These are phyloP conservation scores for Anisogramma anomala DNA, from an alignment of 2,329 filamentous ascomycete genomes.

Conservation along the genomic window DNA sequence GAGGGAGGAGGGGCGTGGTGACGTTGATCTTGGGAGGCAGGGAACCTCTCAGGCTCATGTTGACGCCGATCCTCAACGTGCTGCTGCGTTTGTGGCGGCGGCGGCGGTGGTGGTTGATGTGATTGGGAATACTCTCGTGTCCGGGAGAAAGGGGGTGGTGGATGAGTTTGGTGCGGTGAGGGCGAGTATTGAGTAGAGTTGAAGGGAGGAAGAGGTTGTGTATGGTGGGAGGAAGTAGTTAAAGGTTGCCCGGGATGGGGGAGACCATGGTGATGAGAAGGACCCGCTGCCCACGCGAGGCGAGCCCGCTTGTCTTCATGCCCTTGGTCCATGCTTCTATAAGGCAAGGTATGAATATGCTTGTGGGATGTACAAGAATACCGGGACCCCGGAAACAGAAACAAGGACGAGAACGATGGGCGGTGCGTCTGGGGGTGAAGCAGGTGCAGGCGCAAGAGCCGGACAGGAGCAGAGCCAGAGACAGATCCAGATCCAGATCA, in stretches of 20 bases:
- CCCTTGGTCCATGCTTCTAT: conserved; percentile 45
- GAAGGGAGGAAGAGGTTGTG: conserved; percentile 24
- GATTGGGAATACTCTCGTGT: conserved; percentile 26
- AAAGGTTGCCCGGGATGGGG: conserved; percentile 32
- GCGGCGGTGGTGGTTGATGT: conserved; percentile 13
- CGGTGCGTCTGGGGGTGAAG: conserved; percentile 10
- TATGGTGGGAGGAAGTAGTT: conserved; percentile 21
- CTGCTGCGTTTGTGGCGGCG: conserved; percentile 15
- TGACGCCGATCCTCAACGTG: conserved; percentile 17
- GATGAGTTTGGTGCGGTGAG: conserved; percentile 16
- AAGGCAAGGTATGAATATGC: conserved; percentile 32
- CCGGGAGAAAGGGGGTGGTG: conserved; percentile 26
- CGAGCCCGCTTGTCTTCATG: conserved; percentile 50
- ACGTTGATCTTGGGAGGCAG: conserved; percentile 41
- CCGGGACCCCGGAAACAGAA: conserved; percentile 12
- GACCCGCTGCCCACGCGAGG: conserved; percentile 38
- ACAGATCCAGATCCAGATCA: conserved; percentile 10
- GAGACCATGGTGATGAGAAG: conserved; percentile 35
- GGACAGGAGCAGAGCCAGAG: conserved; percentile 14
- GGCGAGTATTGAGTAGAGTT: conserved; percentile 25
- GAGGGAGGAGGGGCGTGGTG: conserved; percentile 29
- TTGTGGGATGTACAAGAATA: conserved; percentile 24
- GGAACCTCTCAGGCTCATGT: conserved; percentile 41
- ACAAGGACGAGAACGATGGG: conserved; percentile 15
- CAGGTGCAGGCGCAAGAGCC: too few species aligned